These are phyloP conservation scores for Didymosphaeria variabile DNA, from an alignment of 2,329 filamentous ascomycete species.

Conservation along the genomic window DNA sequence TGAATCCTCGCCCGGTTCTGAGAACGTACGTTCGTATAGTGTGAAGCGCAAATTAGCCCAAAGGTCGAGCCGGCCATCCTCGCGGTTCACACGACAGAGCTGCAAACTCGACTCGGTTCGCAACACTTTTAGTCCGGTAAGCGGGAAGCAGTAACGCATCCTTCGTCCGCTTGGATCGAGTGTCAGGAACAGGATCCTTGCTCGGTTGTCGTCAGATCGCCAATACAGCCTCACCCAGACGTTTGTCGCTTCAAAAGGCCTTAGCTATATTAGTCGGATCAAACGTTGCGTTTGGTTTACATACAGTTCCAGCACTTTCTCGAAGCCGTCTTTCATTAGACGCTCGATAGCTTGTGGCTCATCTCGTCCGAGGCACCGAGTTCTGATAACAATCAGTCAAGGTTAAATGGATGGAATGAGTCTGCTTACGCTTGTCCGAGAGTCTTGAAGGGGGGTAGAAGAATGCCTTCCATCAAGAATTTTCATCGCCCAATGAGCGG, in stretches of 20 bases:
- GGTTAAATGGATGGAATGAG: not conserved
- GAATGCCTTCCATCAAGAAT: constrained; percentile 55
- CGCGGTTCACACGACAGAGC: constrained; percentile 49
- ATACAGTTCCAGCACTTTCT: constrained; percentile 51
- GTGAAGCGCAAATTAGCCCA: constrained; percentile 66
- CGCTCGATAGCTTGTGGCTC: constrained; percentile 46
- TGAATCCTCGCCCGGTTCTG: not conserved
- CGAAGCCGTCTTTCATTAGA: constrained; percentile 51
- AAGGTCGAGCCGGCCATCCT: constrained; percentile 54
- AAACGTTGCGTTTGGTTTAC: constrained; percentile 1
- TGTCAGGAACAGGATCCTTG: constrained; percentile 63
- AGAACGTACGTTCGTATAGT: constrained; percentile 60
- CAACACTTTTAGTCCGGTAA: constrained; percentile 58
- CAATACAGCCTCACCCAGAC: constrained; percentile 62
- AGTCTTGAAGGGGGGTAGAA: constrained; percentile 46
- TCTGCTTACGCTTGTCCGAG: constrained; percentile 34
- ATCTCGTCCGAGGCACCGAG: constrained; percentile 47
- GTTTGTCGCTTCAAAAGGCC: constrained; percentile 58
- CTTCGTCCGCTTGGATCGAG: constrained; percentile 51
- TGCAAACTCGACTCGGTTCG: constrained; percentile 54
- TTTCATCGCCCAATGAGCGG: constrained; percentile 55
- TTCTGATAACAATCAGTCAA: constrained; percentile 29
- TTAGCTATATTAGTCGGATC: constrained; percentile 27
- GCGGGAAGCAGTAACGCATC: constrained; percentile 59
- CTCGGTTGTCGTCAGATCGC: constrained; percentile 60